Evolutionary conservation across 192 early-diverging fungal genomes (phyloP), one percentile per base, ranked within the genome.

Genomic region (Coemansia sp.): DNA sequence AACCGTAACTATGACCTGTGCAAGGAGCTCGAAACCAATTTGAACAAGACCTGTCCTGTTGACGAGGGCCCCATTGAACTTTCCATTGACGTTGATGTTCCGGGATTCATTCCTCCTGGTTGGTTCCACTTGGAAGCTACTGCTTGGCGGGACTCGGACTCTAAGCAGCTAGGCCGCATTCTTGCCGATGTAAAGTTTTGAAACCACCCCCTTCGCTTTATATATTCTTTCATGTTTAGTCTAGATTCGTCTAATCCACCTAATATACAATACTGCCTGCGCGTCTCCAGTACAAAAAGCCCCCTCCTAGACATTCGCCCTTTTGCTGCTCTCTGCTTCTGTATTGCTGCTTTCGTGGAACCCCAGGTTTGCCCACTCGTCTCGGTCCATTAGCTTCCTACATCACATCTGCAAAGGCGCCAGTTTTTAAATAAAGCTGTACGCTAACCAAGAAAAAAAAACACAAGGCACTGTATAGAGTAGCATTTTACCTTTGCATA

Each of bases 401-500:
- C 38, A 55, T 19, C 18, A 18, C 14, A 39, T 14, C 26, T 26
- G 27, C 13, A 25, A 1, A 31, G 17, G 36, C 11, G 36, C 1
- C 3, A 51, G 7, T 33, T 31, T 36, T 26, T 43, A 29, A 38
- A 37, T 23, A 19, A 25, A 32, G 26, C 30, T 21, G 11, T n/a
- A 38, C 3, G 11, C n/a, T 5, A 17, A 25, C 13, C 6, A 52
- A 14, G 17, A 52, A 23, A 38, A 2, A 19, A 36, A 34, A 18
- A 18, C 1, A 19, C 1, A 17, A 21, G 18, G 17, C 8, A 22
- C 34, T 45, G n/a, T 22, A n/a, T 34, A 57, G 22, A 26, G 11
- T 13, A 38, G 15, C 3, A 25, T 0, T 8, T 63, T 77, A 65
- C 74, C 83, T 88, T 38, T 93, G 81, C 94, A 97, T 97, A 31